phyloP scores from a whole-genome alignment of 306 rosid species.

The Glycine soja region DNA sequence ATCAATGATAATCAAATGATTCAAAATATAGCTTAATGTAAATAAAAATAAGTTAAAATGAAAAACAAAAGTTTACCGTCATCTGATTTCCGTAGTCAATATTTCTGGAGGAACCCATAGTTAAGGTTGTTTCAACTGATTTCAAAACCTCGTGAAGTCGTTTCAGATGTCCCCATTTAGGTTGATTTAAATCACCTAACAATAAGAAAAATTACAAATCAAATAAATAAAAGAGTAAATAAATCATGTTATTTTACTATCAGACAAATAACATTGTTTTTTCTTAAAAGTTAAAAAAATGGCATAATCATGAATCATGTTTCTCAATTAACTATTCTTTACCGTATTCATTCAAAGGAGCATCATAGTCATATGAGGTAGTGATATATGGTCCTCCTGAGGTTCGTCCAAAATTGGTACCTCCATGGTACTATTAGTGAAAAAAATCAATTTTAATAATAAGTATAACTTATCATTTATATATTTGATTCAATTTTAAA shows the following conservation, averaged over 20 bases:
- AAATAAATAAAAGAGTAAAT: not conserved
- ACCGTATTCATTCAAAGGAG: slow-evolving; percentile 62
- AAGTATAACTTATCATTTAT: not conserved
- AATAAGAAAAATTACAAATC: not conserved
- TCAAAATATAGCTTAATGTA: not conserved
- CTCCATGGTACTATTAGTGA: slow-evolving; percentile 50
- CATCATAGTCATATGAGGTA: slow-evolving; percentile 60
- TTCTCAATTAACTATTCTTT: not conserved
- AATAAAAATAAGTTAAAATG: not conserved
- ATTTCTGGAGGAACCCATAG: not conserved
- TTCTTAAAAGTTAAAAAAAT: not conserved
- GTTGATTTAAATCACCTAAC: slow-evolving; percentile 50
- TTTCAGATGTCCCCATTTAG: slow-evolving; percentile 58
- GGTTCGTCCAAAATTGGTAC: slow-evolving; percentile 53
- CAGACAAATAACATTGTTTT: not conserved
- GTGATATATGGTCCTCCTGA: slow-evolving; percentile 56
- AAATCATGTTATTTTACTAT: not conserved
- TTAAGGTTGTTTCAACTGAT: slow-evolving; percentile 39
- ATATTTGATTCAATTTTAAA: not conserved
- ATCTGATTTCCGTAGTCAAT: slow-evolving; percentile 3
- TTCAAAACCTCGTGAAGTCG: slow-evolving; percentile 40
- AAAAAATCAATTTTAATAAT: not conserved
- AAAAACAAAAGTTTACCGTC: slow-evolving; percentile 24
- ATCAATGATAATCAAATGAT: not conserved
- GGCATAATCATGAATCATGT: not conserved